Base-by-base conservation (phyloP, 352 stramenopile genomes). In the Pythium apleroticum region DNA sequence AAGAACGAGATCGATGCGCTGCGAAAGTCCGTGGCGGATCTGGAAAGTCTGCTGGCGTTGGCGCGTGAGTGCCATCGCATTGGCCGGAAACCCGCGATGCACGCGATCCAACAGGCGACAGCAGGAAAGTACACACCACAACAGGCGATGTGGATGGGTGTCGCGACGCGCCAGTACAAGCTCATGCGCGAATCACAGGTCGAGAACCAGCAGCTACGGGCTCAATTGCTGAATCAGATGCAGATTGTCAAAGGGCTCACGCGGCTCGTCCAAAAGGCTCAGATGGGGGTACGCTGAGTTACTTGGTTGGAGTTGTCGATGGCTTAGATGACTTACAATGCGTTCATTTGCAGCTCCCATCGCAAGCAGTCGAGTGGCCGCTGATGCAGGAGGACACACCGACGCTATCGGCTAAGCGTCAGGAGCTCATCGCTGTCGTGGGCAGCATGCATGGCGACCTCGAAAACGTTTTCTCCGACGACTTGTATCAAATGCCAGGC, bases 131-230 rank as follows among this genome's bases (percentile, higher is more conserved):
- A 17, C 24, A 45, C 17, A 9, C 7, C 41, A n/a, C n/a, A 14
- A 22, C 8, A 22, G 7, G 22, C 4, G 22, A 31, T 58, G 15
- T 65, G 58, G 58, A 17, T 43, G 30, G 25, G 14, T n/a, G 48
- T 58, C 1, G 58, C 58, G 9, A 33, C 30, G 22, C 58, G 58
- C 12, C 58, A 66, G 49, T 66, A 54, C 30, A 30, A 66, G 35
- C 58, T 46, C 30, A 50, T 66, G 5, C 37, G 52, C 3, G 37
- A 59, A 8, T 48, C 49, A 11, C 48, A 59, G 17, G 11, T 33
- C 3, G 39, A 58, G 49, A 66, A 66, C 30, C 49, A 66, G 39
- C 35, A 49, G 20, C 59, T 66, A 3, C 59, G 59, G 3, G 35
- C 39, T 1, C 59, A 66, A 46, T 12, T 66, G 5, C 49, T 24